Conservation (phyloP, 805 yeast genomes). For the Candida maesae region DNA sequence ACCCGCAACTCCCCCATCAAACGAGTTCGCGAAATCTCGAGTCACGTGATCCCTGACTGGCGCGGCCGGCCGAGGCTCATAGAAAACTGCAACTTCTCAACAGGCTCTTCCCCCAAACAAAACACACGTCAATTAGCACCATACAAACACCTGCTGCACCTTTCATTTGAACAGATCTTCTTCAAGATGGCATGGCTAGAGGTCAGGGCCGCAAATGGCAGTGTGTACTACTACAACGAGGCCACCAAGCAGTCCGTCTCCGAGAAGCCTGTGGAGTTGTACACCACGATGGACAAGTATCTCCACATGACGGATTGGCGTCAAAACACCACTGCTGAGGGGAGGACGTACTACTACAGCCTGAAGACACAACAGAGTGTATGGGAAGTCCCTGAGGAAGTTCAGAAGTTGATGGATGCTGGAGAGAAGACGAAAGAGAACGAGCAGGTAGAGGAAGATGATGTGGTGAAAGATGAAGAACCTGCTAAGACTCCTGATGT, state of each 20-base stretch:
- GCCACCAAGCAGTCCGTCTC: constrained; percentile 69
- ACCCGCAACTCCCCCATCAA: no score
- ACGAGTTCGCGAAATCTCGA: no score
- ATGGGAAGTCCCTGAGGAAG: constrained; percentile 73
- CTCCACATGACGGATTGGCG: constrained; percentile 54
- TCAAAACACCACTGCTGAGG: constrained; percentile 47
- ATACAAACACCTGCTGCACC: no score
- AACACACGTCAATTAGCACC: no score
- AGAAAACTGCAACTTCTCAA: no score
- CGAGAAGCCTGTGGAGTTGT: constrained; percentile 67
- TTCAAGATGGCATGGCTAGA: constrained; percentile 58
- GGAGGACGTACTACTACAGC: constrained; percentile 67
- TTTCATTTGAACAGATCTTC: no score
- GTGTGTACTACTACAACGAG: constrained; percentile 68
- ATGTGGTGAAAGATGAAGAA: neutral
- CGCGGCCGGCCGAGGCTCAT: no score
- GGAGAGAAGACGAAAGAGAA: constrained; percentile 6
- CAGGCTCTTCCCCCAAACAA: no score
- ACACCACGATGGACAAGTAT: constrained; percentile 39
- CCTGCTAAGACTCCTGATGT: no score
- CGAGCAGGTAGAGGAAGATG: neutral
- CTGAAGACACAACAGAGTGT: constrained; percentile 59
- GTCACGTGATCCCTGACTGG: no score
- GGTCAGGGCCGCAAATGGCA: constrained; percentile 52
- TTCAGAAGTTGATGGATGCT: constrained; percentile 25